Evolutionary conservation across 371 early-diverging fungal genomes (phyloP), one percentile per base, ranked within the genome.

Genomic region (Funneliformis caledonium): DNA sequence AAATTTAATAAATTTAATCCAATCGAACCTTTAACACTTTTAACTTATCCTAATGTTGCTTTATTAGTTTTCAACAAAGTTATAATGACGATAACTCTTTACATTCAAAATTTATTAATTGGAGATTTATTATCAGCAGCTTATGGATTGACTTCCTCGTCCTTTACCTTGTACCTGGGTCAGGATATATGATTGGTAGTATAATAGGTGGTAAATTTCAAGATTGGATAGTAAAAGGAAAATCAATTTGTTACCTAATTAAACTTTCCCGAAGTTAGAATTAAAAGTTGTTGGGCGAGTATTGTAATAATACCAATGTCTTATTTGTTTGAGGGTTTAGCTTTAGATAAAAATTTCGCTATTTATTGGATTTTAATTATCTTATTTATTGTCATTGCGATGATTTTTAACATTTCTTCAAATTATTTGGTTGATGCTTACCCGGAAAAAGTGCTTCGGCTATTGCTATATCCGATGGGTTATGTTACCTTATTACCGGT

Each of bases 401-500:
- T 50, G 6, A 59, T 52, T 60, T 33, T 42, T 1, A 74, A 2
- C 16, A 31, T 67, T 10, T 9, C 26, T 9, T 56, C 70, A n/a
- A 79, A 70, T 52, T 79, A 79, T 45, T 79, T 79, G n/a, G 52
- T 79, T 6, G 79, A 79, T 37, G 79, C 70, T 64, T 79, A 52
- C n/a, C 70, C 79, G 16, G 26, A 26, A 31, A 59, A 60, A 69
- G 70, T 59, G 79, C 79, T 19, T 79, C 79, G 6, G 43, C 60
- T 42, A 70, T 68, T 4, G 50, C 79, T 19, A 56, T 79, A 9
- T 42, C 50, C 19, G 33, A 52, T 52, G 69, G 48, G 19, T 31
- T 79, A 11, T 45, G 59, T 19, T 56, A n/a, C 8, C 50, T 79
- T 4, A 26, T n/a, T 19, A 22, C 60, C 22, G 69, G 47, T 37